Evolutionary conservation across 768 basidiomycete genomes (phyloP).

Genomic region (Termitomyces bulborhizus): DNA sequence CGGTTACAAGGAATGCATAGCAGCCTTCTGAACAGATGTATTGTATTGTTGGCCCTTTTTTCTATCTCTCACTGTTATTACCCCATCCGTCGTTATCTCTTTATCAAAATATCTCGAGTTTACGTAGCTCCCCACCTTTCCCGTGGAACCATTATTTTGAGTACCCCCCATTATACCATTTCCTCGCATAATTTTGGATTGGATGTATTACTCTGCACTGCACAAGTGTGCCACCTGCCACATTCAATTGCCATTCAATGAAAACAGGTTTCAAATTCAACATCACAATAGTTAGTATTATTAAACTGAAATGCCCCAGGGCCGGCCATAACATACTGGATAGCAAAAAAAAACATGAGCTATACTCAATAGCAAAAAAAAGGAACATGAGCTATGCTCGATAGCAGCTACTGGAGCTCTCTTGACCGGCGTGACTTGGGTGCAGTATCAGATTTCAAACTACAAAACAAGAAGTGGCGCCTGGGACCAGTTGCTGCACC

Average conservation of each 20-base stretch:
- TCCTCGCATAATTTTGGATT: slow-evolving; percentile 10
- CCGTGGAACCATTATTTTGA: slow-evolving; percentile 1
- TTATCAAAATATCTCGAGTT: not conserved
- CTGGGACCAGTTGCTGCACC: slow-evolving; percentile 65
- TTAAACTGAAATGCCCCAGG: not conserved
- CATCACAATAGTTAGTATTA: not conserved
- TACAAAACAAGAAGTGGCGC: slow-evolving; percentile 81
- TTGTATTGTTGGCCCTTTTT: not conserved
- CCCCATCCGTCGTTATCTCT: not conserved
- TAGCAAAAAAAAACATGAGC: not conserved
- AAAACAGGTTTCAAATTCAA: not conserved
- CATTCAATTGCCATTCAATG: slow-evolving; percentile 9
- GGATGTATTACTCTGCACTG: slow-evolving; percentile 12
- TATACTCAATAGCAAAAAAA: not conserved
- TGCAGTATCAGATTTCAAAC: slow-evolving; percentile 54
- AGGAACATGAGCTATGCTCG: not conserved
- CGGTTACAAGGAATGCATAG: slow-evolving; percentile 7
- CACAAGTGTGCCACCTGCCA: slow-evolving; percentile 5
- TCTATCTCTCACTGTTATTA: not conserved
- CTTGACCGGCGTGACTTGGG: slow-evolving; percentile 28
- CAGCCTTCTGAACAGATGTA: slow-evolving; percentile 8
- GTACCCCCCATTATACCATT: slow-evolving; percentile 10
- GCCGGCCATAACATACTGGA: not conserved
- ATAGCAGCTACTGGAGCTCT: slow-evolving; percentile 1
- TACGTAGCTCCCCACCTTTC: not conserved